These are phyloP conservation scores for Sporothrix pseudoabietina DNA, from an alignment of 2,329 filamentous ascomycete species.

Conservation along the genomic window DNA sequence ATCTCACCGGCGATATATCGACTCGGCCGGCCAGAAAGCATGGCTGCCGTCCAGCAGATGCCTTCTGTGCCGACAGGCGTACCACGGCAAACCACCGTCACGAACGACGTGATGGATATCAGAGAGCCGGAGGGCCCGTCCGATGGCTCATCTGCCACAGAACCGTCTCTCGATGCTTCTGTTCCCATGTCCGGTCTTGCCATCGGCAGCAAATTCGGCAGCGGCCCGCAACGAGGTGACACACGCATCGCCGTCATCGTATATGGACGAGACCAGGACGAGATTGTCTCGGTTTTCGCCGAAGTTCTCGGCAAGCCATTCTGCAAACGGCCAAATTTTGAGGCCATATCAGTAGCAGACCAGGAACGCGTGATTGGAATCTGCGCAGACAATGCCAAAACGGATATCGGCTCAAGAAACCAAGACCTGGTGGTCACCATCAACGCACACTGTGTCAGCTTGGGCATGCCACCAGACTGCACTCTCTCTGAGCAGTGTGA, in stretches of 20 bases:
- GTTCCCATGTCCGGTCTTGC: slow-evolving; percentile 35
- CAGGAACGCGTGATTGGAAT: slow-evolving; percentile 70
- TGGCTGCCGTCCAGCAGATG: slow-evolving; percentile 38
- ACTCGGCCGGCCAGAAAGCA: slow-evolving; percentile 17
- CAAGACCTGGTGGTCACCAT: slow-evolving; percentile 65
- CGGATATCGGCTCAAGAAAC: slow-evolving; percentile 61
- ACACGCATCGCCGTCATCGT: slow-evolving; percentile 65
- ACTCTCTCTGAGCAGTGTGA: slow-evolving; percentile 70
- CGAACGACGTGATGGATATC: slow-evolving; percentile 18
- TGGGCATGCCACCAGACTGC: slow-evolving; percentile 68
- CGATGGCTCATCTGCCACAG: slow-evolving; percentile 23
- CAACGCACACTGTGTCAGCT: slow-evolving; percentile 74
- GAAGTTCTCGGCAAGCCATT: slow-evolving; percentile 77
- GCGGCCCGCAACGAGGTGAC: slow-evolving; percentile 56
- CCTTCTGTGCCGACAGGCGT: slow-evolving; percentile 32
- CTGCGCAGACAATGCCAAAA: slow-evolving; percentile 57
- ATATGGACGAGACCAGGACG: slow-evolving; percentile 70
- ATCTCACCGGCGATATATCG: not conserved
- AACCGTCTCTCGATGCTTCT: slow-evolving; percentile 35
- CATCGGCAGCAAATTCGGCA: slow-evolving; percentile 48
- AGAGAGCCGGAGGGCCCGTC: slow-evolving; percentile 26
- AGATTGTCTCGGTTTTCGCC: slow-evolving; percentile 73
- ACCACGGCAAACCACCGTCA: not conserved
- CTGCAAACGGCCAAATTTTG: slow-evolving; percentile 59
- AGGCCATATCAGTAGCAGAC: slow-evolving; percentile 56